A percentile compares a stretch with the other conserved stretches of the same genome.
Evolutionary conservation across 176 grass and related monocot genomes (phyloP).

Genomic region (Musa itinerans): DNA sequence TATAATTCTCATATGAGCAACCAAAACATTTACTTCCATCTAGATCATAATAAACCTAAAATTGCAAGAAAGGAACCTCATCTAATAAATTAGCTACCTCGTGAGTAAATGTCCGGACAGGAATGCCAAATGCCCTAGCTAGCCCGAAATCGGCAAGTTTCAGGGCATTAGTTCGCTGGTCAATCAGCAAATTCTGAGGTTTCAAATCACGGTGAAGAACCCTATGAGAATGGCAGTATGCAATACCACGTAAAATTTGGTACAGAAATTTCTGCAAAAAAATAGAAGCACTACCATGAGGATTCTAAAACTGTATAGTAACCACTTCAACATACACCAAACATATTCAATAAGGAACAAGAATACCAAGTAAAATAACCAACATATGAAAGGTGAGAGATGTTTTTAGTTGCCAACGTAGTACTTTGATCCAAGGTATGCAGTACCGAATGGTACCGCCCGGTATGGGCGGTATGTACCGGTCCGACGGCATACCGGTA

Average conservation of each 20-base stretch:
- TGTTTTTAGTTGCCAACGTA: too few species aligned
- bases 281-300: neutral
- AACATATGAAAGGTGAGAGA: neutral
- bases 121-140: constrained; percentile 3
- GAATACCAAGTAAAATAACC: neutral
- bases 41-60: neutral
- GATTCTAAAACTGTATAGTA: neutral
- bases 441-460: too few species aligned
- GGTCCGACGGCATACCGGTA: too few species aligned
- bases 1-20: neutral
- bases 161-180: neutral
- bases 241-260: constrained; percentile 74
- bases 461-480: too few species aligned
- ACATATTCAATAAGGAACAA: neutral
- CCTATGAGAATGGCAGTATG: constrained; percentile 88
- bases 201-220: constrained; percentile 55
- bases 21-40: too few species aligned
- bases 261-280: constrained; percentile 50
- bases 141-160: constrained; percentile 8
- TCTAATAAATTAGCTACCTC: constrained; percentile 4
- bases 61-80: neutral
- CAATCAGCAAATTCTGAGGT: constrained; percentile 14
- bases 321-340: neutral
- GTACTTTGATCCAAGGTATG: too few species aligned
- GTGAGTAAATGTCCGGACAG: constrained; percentile 2